Evolutionary conservation across 176 grass and related monocot species (phyloP).

Genomic region (Aegilops bicornis): DNA sequence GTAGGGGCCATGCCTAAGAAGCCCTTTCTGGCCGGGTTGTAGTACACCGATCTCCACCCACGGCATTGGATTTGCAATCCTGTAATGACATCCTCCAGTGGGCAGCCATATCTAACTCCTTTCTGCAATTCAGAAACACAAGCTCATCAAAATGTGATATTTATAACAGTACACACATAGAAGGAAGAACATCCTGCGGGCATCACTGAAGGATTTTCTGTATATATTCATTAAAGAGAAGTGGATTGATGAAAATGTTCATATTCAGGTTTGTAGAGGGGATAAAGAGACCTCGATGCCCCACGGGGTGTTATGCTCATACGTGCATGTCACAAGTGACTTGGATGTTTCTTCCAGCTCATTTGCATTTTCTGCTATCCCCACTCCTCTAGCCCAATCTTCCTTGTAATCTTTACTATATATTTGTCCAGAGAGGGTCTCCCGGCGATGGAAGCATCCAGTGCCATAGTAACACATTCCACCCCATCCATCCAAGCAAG

Average conservation of each 20-base stretch:
- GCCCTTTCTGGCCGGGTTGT: slow-evolving; percentile 41
- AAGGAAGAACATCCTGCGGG: neutral
- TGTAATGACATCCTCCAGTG: slow-evolving; percentile 78
- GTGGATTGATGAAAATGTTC: neutral
- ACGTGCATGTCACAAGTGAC: slow-evolving; percentile 55
- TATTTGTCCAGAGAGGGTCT: slow-evolving; percentile 49
- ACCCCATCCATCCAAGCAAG: slow-evolving; percentile 68
- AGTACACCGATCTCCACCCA: slow-evolving; percentile 70
- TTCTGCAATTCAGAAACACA: slow-evolving; percentile 55
- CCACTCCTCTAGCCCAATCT: slow-evolving; percentile 26
- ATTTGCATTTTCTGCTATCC: slow-evolving; percentile 32
- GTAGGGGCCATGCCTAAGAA: slow-evolving; percentile 65
- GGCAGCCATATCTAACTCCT: slow-evolving; percentile 69
- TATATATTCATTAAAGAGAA: neutral
- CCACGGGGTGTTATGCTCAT: slow-evolving; percentile 62
- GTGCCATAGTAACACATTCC: slow-evolving; percentile 70
- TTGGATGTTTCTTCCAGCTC: slow-evolving; percentile 56
- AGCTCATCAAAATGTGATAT: neutral
- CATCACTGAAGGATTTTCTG: neutral
- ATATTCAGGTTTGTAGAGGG: neutral
- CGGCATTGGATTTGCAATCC: slow-evolving; percentile 74
- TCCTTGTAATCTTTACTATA: slow-evolving; percentile 49
- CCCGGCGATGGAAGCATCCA: slow-evolving; percentile 74
- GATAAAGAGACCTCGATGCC: slow-evolving; percentile 53
- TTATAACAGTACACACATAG: neutral